Conservation (phyloP, 768 basidiomycete species). For the Leccinum barrowsii region DNA sequence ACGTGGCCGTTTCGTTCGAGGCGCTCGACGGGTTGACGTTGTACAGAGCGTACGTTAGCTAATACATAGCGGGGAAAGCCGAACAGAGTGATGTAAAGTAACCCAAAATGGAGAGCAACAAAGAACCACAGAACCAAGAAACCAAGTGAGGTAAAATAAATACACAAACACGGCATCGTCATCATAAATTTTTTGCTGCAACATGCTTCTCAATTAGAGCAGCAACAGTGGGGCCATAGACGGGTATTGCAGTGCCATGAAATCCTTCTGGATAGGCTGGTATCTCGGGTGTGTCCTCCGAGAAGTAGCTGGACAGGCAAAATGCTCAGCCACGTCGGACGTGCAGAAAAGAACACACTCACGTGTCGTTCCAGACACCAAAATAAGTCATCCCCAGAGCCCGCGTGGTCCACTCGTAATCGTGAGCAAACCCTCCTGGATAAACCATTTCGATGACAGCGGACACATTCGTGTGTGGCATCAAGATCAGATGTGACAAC, state of each 20-base stretch:
- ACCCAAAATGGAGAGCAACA: neutral
- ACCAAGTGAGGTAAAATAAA: neutral
- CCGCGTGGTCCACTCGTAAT: conserved; percentile 80
- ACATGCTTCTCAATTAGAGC: conserved; percentile 71
- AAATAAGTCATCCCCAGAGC: conserved; percentile 74
- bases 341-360: conserved; percentile 21
- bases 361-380: conserved; percentile 81
- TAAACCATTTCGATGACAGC: conserved; percentile 86
- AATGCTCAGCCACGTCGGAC: neutral
- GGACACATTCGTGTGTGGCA: conserved; percentile 70
- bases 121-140: neutral
- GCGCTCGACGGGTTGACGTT: conserved; percentile 27
- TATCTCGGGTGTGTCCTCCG: conserved; percentile 43
- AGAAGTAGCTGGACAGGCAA: conserved; percentile 13
- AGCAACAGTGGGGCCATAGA: conserved; percentile 60
- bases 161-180: neutral
- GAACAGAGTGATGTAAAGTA: neutral
- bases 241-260: conserved; percentile 75
- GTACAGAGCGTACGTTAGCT: conserved; percentile 30
- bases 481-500: conserved; percentile 80
- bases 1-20: conserved; percentile 49
- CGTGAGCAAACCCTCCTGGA: conserved; percentile 77
- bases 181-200: conserved; percentile 24
- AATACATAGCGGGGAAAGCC: neutral
- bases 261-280: conserved; percentile 76